Evolutionary conservation across 257 asterid species (phyloP).

Genomic region (Nicotiana paniculata): DNA sequence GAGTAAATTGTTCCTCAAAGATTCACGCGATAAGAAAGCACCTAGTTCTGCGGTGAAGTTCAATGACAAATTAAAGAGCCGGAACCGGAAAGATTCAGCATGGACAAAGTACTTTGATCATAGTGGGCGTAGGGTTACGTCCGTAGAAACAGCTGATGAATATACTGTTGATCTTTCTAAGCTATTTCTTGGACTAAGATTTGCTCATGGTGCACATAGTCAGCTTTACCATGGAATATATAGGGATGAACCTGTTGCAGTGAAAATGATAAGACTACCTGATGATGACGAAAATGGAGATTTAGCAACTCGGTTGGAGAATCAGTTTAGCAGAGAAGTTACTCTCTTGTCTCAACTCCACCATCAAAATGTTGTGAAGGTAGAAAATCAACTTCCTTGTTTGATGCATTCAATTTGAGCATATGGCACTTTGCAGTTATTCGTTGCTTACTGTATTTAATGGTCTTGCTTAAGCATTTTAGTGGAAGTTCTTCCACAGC

Average conservation of each 20-base stretch:
- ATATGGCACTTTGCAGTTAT: background rate
- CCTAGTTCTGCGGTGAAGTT: slow-evolving; percentile 13
- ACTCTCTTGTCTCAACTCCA: slow-evolving; percentile 35
- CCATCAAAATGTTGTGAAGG: slow-evolving; percentile 36
- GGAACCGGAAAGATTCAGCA: slow-evolving; percentile 23
- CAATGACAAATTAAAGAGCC: slow-evolving; percentile 15
- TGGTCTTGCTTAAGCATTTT: background rate
- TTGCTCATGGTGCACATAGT: slow-evolving; percentile 46
- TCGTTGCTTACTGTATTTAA: background rate
- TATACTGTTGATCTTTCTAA: slow-evolving; percentile 30
- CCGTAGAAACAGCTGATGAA: slow-evolving; percentile 29
- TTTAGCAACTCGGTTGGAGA: slow-evolving; percentile 24
- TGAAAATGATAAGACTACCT: slow-evolving; percentile 27
- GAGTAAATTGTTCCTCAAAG: slow-evolving; percentile 19
- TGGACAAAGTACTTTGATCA: slow-evolving; percentile 39
- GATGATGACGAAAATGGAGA: slow-evolving; percentile 33
- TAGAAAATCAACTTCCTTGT: background rate
- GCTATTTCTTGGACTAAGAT: slow-evolving; percentile 33
- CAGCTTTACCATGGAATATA: slow-evolving; percentile 42
- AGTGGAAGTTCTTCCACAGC: background rate
- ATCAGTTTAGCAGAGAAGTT: slow-evolving; percentile 33
- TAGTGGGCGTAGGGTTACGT: slow-evolving; percentile 24
- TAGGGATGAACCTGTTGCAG: slow-evolving; percentile 37
- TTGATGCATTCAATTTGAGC: background rate
- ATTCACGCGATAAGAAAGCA: slow-evolving; percentile 14